Percentiles rank a stretch among this genome's conserved stretches.
phyloP scores from a whole-genome alignment of 2,329 filamentous ascomycete genomes.

The Diaporthe destruens region DNA sequence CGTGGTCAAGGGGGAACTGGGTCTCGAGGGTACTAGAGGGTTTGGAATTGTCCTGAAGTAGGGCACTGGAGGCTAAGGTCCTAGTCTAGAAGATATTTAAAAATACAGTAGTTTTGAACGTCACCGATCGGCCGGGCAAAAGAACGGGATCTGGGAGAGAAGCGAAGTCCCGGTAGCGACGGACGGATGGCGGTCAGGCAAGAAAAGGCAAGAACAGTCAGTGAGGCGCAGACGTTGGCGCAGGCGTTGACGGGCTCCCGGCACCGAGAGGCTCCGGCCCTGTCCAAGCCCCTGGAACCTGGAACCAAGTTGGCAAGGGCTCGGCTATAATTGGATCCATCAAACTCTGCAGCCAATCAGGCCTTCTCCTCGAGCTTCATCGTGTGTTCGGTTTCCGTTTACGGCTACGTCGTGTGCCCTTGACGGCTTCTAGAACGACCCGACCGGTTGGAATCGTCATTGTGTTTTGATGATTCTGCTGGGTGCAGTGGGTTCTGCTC shows the following conservation, averaged over 20 bases:
- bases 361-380: not conserved
- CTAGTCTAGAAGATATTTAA: constrained; percentile 15
- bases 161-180: not conserved
- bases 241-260: not conserved
- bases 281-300: constrained; percentile 23
- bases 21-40: not conserved
- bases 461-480: constrained; percentile 13
- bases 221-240: not conserved
- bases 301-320: constrained; percentile 14
- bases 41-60: not conserved
- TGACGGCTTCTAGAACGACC: constrained; percentile 14
- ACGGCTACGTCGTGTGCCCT: constrained; percentile 16
- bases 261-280: constrained; percentile 8
- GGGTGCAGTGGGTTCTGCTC: not conserved
- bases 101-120: not conserved
- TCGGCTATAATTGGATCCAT: constrained; percentile 17
- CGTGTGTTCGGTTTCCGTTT: constrained; percentile 20
- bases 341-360: constrained; percentile 1
- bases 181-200: not conserved
- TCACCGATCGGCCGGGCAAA: not conserved
- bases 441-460: constrained; percentile 4
- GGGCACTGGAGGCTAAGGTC: not conserved
- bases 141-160: too few species aligned
- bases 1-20: not conserved
- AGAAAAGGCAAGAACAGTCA: not conserved